A percentile compares a stretch with the other conserved stretches of the same genome.
These are phyloP conservation scores for Apophysomyces trapeziformis DNA, from an alignment of 371 early-diverging fungal genomes.

Conservation along the genomic window DNA sequence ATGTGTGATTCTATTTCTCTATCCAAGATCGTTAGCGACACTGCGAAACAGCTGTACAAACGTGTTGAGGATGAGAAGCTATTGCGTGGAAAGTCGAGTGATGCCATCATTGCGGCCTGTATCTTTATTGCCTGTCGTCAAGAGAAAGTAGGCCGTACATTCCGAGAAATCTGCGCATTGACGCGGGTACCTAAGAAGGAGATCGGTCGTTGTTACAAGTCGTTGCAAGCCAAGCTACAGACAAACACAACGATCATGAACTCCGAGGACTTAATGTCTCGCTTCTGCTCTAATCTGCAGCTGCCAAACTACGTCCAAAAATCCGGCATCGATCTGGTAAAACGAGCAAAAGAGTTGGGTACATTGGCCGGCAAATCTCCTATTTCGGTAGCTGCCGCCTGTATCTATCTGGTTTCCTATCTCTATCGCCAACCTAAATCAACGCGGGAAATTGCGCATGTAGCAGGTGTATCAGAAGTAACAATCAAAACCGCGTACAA, in stretches of 20 bases:
- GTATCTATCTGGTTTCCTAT: conserved; percentile 84
- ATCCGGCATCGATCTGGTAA: conserved; percentile 72
- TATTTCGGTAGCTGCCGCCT: conserved; percentile 91
- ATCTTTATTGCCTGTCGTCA: conserved; percentile 97
- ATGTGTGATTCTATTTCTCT: conserved; percentile 93
- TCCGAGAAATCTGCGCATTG: conserved; percentile 96
- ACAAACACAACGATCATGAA: conserved; percentile 71
- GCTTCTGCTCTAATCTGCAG: conserved; percentile 85
- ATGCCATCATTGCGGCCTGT: conserved; percentile 96
- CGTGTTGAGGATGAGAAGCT: conserved; percentile 88
- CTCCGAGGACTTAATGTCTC: conserved; percentile 81
- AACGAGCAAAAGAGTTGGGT: conserved; percentile 77
- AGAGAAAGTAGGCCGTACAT: conserved; percentile 93
- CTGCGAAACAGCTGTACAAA: conserved; percentile 97
- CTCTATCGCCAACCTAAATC: conserved; percentile 69
- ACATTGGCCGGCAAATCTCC: conserved; percentile 90
- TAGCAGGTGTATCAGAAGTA: conserved; percentile 89
- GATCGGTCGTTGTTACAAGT: conserved; percentile 88
- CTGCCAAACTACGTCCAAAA: conserved; percentile 76
- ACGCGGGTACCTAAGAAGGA: conserved; percentile 94
- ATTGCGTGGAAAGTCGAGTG: conserved; percentile 87
- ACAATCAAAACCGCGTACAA: conserved; percentile 90
- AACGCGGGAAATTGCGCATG: conserved; percentile 79
- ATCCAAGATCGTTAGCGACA: conserved; percentile 86
- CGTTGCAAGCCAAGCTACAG: conserved; percentile 70